A percentile compares a stretch with the other conserved stretches of the same genome.
These are phyloP conservation scores for Skeletonema costatum DNA, from an alignment of 108 stramenopile genomes.

Conservation along the genomic window DNA sequence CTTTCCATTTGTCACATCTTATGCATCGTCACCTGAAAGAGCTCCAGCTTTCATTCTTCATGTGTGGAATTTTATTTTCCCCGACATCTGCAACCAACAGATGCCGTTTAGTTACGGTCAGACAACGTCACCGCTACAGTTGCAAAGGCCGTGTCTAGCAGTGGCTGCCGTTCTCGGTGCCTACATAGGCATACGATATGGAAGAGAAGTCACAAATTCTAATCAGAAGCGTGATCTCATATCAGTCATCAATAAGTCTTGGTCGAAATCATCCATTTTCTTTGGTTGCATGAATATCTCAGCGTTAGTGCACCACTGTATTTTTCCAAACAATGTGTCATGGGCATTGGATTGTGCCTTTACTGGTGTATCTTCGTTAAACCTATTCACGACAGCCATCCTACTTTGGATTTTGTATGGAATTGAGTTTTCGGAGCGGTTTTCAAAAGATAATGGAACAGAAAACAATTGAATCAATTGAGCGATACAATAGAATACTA, in stretches of 20 bases:
- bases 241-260: slow-evolving; percentile 3
- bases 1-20: slow-evolving; percentile 20
- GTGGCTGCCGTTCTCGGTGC: slow-evolving; percentile 12
- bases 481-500: not conserved
- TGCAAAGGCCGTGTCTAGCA: slow-evolving; percentile 7
- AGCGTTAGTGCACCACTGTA: slow-evolving; percentile 15
- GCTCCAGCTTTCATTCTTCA: slow-evolving; percentile 10
- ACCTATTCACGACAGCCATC: slow-evolving; percentile 2
- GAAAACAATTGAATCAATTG: not conserved
- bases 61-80: slow-evolving; percentile 11
- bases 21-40: slow-evolving; percentile 12
- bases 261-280: slow-evolving; percentile 8
- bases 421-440: not conserved
- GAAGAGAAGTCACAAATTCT: no score
- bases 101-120: not conserved
- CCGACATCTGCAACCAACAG: not conserved
- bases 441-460: slow-evolving; percentile 4
- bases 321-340: slow-evolving; percentile 3
- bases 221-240: not conserved
- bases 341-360: slow-evolving; percentile 19
- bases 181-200: slow-evolving; percentile 3
- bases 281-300: slow-evolving; percentile 16
- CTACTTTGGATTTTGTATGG: slow-evolving; percentile 1
- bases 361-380: slow-evolving; percentile 11
- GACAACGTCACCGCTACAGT: not conserved